Conservation (phyloP, 208 protist genomes). For the Acanthamoeba castellanii region DNA sequence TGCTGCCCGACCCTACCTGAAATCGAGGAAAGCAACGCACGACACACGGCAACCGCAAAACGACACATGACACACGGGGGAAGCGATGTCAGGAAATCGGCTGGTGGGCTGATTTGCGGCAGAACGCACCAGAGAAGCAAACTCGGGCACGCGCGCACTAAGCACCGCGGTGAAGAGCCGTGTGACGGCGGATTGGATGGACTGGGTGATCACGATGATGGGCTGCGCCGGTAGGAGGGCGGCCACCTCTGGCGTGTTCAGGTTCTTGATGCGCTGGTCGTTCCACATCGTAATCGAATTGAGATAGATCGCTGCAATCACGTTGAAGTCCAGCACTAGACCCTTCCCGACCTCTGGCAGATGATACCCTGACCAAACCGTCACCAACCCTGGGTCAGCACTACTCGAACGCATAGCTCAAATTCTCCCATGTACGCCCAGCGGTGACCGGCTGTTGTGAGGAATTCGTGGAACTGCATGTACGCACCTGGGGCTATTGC, state of each 20-base stretch:
- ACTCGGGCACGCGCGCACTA: neutral
- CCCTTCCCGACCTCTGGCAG: neutral
- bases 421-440: too few species aligned
- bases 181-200: neutral
- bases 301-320: constrained; percentile 11
- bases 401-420: too few species aligned
- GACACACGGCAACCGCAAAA: too few species aligned
- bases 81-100: too few species aligned
- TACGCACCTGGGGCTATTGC: neutral
- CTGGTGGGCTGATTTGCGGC: too few species aligned
- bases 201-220: constrained; percentile 6
- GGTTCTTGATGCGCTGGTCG: neutral
- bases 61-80: too few species aligned
- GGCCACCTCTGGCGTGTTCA: neutral
- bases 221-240: neutral
- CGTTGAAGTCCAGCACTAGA: constrained; percentile 45
- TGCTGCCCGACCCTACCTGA: neutral
- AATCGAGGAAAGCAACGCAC: too few species aligned
- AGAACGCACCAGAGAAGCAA: neutral
- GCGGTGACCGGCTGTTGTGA: too few species aligned
- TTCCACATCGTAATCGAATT: constrained; percentile 11
- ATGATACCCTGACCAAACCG: neutral
- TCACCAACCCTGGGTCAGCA: neutral
- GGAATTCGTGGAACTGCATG: neutral
- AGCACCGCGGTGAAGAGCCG: constrained; percentile 16